Base-by-base conservation (phyloP, 176 grass and related monocot species). In the Juncus effusus region DNA sequence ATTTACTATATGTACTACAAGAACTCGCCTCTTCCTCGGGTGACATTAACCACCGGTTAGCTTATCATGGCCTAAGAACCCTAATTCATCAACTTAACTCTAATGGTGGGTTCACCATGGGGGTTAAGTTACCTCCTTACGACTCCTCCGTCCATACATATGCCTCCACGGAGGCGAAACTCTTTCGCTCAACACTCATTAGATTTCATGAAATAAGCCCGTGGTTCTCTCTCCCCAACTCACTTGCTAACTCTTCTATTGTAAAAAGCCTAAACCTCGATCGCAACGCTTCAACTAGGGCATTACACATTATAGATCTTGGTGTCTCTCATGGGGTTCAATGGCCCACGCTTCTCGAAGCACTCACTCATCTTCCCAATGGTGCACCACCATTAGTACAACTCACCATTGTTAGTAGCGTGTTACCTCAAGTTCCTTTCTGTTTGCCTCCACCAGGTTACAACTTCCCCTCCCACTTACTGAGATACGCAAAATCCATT, bases 271-370 rank as follows among this genome's bases (percentile, higher is more conserved):
- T 84, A 11, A 80, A 42, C 61, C 38, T 84, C 10, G 42, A 55
- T 6, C 0, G 51, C 13, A 74, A 67, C 3, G 60, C 60, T 2
- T 63, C 58, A 1, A 10, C 61, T 10, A 65, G 67, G 51, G 41
- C 75, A 49, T 74, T 99, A 50, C 94, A 99, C 80, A 74, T 99
- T 38, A 73, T 93, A 3, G 94, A 99, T 61, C 54, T 99, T 56
- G 94, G 94, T 59, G 85, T 89, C 35, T 99, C 94, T 16, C 94
- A 99, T 67, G 94, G 94, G 42, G 85, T 99, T 67, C 94, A 99
- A 79, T 99, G 94, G 94, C 94, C 94, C 16, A 99, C 94, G 56
- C 83, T 99, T n/a, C 78, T 99, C 12, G 88, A 99, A 57, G 84
- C 94, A 11, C 83, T 99, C 16, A 88, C 85, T 9, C 83, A 81